Percentiles rank a stretch among this genome's conserved stretches.
Evolutionary conservation across 75 land plant genomes (phyloP).

Genomic region (Picea glauca): DNA sequence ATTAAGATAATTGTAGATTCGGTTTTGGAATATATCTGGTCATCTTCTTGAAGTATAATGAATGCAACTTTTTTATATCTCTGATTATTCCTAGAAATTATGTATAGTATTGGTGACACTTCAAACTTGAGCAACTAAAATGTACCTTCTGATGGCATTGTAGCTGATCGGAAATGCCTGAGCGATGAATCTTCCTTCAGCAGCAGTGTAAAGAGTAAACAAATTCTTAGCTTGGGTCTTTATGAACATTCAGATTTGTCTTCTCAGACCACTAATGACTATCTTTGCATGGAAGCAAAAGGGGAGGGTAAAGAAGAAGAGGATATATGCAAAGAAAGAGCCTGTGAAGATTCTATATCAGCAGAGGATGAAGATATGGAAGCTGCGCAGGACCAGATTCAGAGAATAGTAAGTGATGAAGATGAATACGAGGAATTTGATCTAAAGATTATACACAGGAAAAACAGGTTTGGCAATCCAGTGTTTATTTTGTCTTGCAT

Average conservation of each 20-base stretch:
- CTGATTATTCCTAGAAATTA: conserved; percentile 20
- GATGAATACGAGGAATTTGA: conserved; percentile 80
- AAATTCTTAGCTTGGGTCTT: conserved; percentile 13
- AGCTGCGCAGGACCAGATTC: conserved; percentile 33
- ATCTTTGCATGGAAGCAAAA: conserved; percentile 21
- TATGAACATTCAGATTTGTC: conserved; percentile 20
- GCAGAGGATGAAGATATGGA: conserved; percentile 37
- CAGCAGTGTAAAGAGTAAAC: conserved; percentile 19
- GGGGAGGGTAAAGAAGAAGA: conserved; percentile 13
- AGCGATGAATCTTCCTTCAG: conserved; percentile 36
- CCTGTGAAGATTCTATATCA: neutral
- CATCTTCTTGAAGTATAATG: conserved; percentile 27
- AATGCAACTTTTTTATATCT: conserved; percentile 26
- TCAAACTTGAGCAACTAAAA: conserved; percentile 19
- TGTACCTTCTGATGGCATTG: conserved; percentile 22
- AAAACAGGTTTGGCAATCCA: conserved; percentile 59
- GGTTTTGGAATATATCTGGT: conserved; percentile 31
- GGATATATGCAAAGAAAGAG: neutral
- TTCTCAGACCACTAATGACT: conserved; percentile 25
- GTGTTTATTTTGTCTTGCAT: neutral
- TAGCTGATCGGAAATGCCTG: conserved; percentile 47
- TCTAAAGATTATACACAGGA: conserved; percentile 76
- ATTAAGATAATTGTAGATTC: conserved; percentile 23
- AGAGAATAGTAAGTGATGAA: conserved; percentile 19
- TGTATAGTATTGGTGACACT: conserved; percentile 14